Conservation (phyloP, 116 monocot genomes). For the Phalaenopsis hybrid region DNA sequence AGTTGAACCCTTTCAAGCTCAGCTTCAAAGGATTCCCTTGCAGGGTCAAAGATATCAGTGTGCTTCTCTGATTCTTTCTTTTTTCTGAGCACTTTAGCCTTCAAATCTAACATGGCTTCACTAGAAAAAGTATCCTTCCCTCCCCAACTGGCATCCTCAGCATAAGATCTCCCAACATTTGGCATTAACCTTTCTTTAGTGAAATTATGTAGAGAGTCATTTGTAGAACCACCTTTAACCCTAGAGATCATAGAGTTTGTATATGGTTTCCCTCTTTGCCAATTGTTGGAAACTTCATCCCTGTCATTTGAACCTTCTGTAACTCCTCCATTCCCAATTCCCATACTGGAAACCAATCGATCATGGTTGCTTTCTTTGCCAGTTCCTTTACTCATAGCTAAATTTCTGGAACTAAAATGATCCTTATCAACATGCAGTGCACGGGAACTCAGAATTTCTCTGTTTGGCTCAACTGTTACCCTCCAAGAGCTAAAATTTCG, state of each 20-base stretch:
- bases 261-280: slow-evolving; percentile 38
- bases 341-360: slow-evolving; percentile 20
- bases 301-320: slow-evolving; percentile 26
- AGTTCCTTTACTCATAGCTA: slow-evolving; percentile 26
- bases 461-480: slow-evolving; percentile 1
- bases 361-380: slow-evolving; percentile 19
- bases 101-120: slow-evolving; percentile 39
- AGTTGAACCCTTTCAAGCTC: slow-evolving; percentile 73
- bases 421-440: slow-evolving; percentile 34
- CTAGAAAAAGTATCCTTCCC: slow-evolving; percentile 37
- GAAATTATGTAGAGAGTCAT: slow-evolving; percentile 39
- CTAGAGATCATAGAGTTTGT: slow-evolving; percentile 32
- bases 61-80: slow-evolving; percentile 58
- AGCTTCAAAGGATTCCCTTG: slow-evolving; percentile 92
- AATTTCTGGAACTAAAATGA: slow-evolving; percentile 9
- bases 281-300: slow-evolving; percentile 32
- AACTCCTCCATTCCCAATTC: slow-evolving; percentile 20
- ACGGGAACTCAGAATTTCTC: slow-evolving; percentile 8
- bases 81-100: slow-evolving; percentile 51
- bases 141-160: slow-evolving; percentile 46
- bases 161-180: slow-evolving; percentile 25
- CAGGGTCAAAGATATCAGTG: slow-evolving; percentile 71
- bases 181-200: slow-evolving; percentile 40
- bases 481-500: slow-evolving; percentile 49
- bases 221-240: slow-evolving; percentile 26